phyloP scores from a whole-genome alignment of 257 asterid species.

The Solanum gandarillasii region DNA sequence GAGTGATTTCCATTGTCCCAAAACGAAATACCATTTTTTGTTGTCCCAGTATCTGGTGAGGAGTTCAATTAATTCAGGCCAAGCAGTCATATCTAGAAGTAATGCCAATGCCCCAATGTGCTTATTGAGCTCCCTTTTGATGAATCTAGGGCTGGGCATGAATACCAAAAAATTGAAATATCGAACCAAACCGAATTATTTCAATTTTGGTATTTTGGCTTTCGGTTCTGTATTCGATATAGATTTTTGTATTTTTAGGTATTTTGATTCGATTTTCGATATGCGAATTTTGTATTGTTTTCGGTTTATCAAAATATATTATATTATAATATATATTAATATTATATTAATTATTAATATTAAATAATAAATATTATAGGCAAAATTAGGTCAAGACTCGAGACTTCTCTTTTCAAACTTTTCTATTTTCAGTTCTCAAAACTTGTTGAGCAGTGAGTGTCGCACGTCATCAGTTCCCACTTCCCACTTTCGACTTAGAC shows the following conservation, averaged over 20 bases:
- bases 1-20: neutral
- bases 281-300: too few relatives aligned
- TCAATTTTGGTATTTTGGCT: neutral
- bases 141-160: neutral
- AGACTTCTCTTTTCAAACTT: neutral
- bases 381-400: neutral
- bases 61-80: neutral
- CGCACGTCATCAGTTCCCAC: neutral
- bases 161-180: accelerated
- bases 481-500: neutral
- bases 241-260: neutral
- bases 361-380: neutral
- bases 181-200: too few relatives aligned
- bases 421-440: neutral
- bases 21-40: too few relatives aligned
- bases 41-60: neutral
- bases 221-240: too few relatives aligned
- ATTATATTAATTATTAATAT: too few relatives aligned
- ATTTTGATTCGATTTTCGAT: too few relatives aligned
- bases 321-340: too few relatives aligned
- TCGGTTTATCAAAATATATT: too few relatives aligned
- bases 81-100: neutral
- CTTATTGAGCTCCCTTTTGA: neutral
- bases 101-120: neutral
- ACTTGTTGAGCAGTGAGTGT: neutral